phyloP scores from a whole-genome alignment of 2,329 filamentous ascomycete genomes.

The Chaetomium olivaceum region DNA sequence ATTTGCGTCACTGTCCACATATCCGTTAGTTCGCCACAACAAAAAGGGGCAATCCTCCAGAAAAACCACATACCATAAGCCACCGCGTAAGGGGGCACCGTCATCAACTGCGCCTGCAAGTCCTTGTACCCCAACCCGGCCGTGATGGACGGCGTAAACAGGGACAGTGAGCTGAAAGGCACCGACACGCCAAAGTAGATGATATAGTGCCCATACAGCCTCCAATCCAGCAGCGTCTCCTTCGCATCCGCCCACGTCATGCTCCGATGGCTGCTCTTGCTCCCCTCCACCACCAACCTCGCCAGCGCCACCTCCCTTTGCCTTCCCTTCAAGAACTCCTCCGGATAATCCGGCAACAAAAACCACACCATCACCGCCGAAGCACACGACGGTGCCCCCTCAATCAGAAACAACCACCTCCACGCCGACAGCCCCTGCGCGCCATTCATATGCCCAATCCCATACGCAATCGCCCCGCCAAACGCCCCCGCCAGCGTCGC shows the following conservation, averaged over 20 bases:
- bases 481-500: conserved; percentile 72
- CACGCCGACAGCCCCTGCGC: conserved; percentile 63
- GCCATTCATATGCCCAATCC: conserved; percentile 70
- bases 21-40: no score
- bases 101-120: conserved; percentile 64
- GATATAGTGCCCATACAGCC: conserved; percentile 67
- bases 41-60: not conserved
- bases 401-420: conserved; percentile 67
- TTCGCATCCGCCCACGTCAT: conserved; percentile 69
- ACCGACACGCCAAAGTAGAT: conserved; percentile 53
- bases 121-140: conserved; percentile 52
- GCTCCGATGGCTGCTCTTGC: conserved; percentile 59
- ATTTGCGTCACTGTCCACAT: conserved; percentile 46
- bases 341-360: conserved; percentile 65
- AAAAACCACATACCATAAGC: conserved; percentile 49
- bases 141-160: conserved; percentile 64
- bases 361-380: conserved; percentile 60
- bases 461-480: conserved; percentile 71
- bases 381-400: conserved; percentile 49
- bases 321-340: conserved; percentile 61
- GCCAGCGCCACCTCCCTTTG: conserved; percentile 58
- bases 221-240: conserved; percentile 64
- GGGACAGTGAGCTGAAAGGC: conserved; percentile 60
- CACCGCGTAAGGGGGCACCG: conserved; percentile 64
- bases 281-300: conserved; percentile 49